A percentile compares a stretch with the other conserved stretches of the same genome.
These are phyloP conservation scores for Arachis stenosperma DNA, from an alignment of 306 rosid genomes.

Conservation along the genomic window DNA sequence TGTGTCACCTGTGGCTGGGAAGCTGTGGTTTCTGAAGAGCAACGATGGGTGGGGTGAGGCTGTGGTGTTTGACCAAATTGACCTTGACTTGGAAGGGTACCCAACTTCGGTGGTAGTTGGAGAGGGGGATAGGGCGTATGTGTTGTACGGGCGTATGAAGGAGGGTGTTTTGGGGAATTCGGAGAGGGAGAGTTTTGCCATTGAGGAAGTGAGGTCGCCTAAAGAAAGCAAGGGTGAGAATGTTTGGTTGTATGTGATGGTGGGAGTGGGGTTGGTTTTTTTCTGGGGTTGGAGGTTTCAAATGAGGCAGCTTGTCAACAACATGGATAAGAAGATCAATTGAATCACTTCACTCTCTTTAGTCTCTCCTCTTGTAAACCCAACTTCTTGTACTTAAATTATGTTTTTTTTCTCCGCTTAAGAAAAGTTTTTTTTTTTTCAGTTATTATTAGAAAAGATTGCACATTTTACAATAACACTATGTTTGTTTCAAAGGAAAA, in stretches of 20 bases:
- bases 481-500: too few species aligned
- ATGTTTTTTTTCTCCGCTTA: too few species aligned
- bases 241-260: conserved; percentile 64
- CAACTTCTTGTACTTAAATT: too few species aligned
- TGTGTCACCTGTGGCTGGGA: conserved; percentile 40
- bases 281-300: conserved; percentile 85
- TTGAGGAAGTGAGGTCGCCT: conserved; percentile 59
- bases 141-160: conserved; percentile 52
- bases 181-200: conserved; percentile 60
- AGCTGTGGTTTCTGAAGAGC: conserved; percentile 70
- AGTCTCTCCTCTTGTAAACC: not conserved
- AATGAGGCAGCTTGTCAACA: conserved; percentile 59
- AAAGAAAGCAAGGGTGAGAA: conserved; percentile 59
- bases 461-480: too few species aligned
- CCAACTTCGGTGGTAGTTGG: conserved; percentile 63
- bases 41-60: conserved; percentile 69
- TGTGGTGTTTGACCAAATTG: conserved; percentile 61
- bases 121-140: conserved; percentile 59
- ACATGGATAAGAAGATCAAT: conserved; percentile 64
- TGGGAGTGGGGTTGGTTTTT: conserved; percentile 69
- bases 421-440: too few species aligned
- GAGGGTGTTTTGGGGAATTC: conserved; percentile 59
- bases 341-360: conserved; percentile 3
- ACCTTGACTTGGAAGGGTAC: conserved; percentile 60
- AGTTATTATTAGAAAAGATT: too few species aligned